Percentiles rank a stretch among this genome's conserved stretches.
Evolutionary conservation across 2,329 filamentous ascomycete genomes (phyloP).

Genomic region (Conoideocrella luteorostrata): DNA sequence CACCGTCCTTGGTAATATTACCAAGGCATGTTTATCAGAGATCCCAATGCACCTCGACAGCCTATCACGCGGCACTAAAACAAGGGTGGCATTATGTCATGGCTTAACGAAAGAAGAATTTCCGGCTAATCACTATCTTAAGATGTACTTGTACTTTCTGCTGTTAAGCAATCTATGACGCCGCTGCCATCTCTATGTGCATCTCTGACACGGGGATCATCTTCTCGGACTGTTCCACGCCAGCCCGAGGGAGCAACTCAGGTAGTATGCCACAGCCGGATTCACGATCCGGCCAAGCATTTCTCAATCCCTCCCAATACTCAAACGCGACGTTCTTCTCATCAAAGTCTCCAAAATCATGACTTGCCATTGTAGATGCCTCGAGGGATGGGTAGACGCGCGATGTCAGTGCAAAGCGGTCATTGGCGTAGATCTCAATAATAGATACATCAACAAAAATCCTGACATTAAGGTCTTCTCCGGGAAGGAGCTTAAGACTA

Average conservation of each 20-base stretch:
- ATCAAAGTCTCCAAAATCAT: constrained; percentile 7
- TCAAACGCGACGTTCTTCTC: constrained; percentile 1
- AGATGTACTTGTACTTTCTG: too few relatives aligned
- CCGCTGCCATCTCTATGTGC: constrained; percentile 1
- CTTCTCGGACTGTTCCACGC: neutral
- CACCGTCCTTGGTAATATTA: too few relatives aligned
- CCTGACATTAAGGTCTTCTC: constrained; percentile 14
- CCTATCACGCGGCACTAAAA: too few relatives aligned
- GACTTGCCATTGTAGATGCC: neutral
- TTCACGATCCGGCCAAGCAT: constrained; percentile 7
- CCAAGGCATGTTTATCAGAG: too few relatives aligned
- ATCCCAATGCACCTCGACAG: too few relatives aligned
- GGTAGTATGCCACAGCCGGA: constrained; percentile 3
- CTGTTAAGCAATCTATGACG: too few relatives aligned
- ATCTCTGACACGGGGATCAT: constrained; percentile 1
- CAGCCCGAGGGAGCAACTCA: constrained; percentile 3
- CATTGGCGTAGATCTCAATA: constrained; percentile 17
- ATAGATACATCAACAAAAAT: constrained; percentile 17
- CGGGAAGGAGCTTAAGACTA: constrained; percentile 5
- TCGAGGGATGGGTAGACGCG: constrained; percentile 15
- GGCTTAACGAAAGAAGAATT: too few relatives aligned
- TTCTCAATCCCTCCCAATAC: constrained; percentile 5
- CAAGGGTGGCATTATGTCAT: too few relatives aligned
- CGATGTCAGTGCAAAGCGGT: constrained; percentile 16
- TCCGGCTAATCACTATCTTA: too few relatives aligned